Percentiles rank a stretch among this genome's conserved stretches.
Conservation (phyloP, 2,329 filamentous ascomycete species). For the Aureobasidium namibiae region DNA sequence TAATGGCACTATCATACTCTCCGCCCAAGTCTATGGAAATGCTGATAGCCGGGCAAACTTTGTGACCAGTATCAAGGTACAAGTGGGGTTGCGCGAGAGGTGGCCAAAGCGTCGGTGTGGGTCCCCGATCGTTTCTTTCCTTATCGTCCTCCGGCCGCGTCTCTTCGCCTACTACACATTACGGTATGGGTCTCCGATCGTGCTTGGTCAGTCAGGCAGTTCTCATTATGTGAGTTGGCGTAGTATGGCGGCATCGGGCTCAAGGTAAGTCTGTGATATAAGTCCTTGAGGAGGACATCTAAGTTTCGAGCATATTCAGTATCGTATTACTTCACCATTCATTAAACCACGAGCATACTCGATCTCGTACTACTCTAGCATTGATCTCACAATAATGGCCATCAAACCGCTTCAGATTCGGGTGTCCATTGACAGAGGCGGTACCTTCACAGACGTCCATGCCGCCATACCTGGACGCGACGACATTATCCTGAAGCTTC, state of each 20-base stretch:
- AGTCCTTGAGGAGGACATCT: neutral
- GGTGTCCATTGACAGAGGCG: conserved; percentile 12
- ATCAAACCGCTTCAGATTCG: conserved; percentile 11
- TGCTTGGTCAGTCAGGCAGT: neutral
- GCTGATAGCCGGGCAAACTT: neutral
- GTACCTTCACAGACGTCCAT: conserved; percentile 11
- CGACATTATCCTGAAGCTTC: conserved; percentile 24
- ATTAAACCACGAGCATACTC: no score
- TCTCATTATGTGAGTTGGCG: neutral
- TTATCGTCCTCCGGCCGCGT: neutral
- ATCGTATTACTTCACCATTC: no score
- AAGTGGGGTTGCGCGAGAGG: neutral
- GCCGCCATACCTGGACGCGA: conserved; percentile 10
- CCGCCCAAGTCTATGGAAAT: neutral
- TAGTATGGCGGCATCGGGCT: neutral
- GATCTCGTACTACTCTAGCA: neutral
- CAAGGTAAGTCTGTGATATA: neutral
- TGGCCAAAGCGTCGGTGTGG: conserved; percentile 5
- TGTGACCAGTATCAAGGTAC: neutral
- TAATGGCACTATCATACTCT: neutral
- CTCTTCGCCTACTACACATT: neutral
- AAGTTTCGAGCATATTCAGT: no score
- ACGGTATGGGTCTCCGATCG: neutral
- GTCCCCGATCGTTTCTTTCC: neutral
- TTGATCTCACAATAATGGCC: neutral